These are phyloP conservation scores for Neocatenulostroma microsporum DNA, from an alignment of 2,329 filamentous ascomycete genomes.

Conservation along the genomic window DNA sequence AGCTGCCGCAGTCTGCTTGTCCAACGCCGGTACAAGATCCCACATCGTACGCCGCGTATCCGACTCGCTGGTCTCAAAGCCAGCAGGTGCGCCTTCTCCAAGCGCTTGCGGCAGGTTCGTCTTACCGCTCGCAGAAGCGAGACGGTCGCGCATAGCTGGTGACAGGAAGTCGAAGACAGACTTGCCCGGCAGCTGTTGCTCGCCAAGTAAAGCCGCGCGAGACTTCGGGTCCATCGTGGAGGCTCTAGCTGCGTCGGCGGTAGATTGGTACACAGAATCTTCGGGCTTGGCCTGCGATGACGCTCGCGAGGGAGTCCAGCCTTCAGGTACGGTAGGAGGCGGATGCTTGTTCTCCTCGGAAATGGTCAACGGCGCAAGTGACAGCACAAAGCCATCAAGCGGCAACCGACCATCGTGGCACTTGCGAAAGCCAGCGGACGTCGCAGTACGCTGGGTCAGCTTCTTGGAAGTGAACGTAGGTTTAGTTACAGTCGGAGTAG, in stretches of 20 bases:
- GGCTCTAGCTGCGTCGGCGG: slow-evolving; percentile 67
- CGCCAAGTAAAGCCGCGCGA: slow-evolving; percentile 72
- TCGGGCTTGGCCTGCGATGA: slow-evolving; percentile 7
- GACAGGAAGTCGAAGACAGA: slow-evolving; percentile 93
- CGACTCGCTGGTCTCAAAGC: slow-evolving; percentile 55
- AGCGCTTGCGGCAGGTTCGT: slow-evolving; percentile 67
- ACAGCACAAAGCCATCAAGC: slow-evolving; percentile 70
- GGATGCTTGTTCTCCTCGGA: slow-evolving; percentile 48
- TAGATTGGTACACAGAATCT: slow-evolving; percentile 49
- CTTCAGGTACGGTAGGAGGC: slow-evolving; percentile 60
- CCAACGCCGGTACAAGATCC: slow-evolving; percentile 40
- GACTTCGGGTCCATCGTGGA: slow-evolving; percentile 68
- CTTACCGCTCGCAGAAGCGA: slow-evolving; percentile 69
- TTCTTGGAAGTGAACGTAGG: slow-evolving; percentile 72
- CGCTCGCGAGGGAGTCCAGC: slow-evolving; percentile 48
- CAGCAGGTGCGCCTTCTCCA: slow-evolving; percentile 61
- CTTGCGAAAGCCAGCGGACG: slow-evolving; percentile 50
- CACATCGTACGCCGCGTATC: slow-evolving; percentile 51
- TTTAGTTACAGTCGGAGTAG: slow-evolving; percentile 33
- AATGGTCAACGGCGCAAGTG: slow-evolving; percentile 37
- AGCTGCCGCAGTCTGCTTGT: slow-evolving; percentile 36
- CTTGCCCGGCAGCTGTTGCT: slow-evolving; percentile 74
- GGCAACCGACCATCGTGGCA: slow-evolving; percentile 79
- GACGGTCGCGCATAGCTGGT: slow-evolving; percentile 64
- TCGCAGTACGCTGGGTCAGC: slow-evolving; percentile 22